These are phyloP conservation scores for Tetrapisispora iriomotensis DNA, from an alignment of 805 yeast species.

Conservation along the genomic window DNA sequence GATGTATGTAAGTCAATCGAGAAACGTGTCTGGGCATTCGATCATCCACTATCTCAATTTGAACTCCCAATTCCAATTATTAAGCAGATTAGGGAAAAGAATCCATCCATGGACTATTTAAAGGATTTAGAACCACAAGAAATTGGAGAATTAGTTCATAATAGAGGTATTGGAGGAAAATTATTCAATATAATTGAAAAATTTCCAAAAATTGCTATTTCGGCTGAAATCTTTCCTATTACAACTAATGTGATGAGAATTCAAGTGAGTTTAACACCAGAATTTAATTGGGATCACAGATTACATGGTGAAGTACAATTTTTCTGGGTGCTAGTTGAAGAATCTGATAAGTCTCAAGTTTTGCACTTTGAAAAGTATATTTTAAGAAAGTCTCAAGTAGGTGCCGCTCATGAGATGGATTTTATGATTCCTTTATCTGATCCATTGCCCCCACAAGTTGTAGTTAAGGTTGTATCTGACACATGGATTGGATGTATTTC, in stretches of 20 bases:
- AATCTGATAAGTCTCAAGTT: conserved; percentile 60
- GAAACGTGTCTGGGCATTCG: conserved; percentile 75
- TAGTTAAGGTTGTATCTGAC: conserved; percentile 72
- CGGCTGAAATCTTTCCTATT: conserved; percentile 80
- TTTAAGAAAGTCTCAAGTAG: conserved; percentile 47
- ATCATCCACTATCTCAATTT: conserved; percentile 85
- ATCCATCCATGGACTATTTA: conserved; percentile 59
- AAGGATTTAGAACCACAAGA: conserved; percentile 67
- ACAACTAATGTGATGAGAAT: conserved; percentile 79
- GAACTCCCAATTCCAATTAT: conserved; percentile 61
- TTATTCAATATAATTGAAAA: conserved; percentile 51
- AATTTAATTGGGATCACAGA: conserved; percentile 76
- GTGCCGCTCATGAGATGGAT: conserved; percentile 60
- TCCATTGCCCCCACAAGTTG: conserved; percentile 83
- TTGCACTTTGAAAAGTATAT: conserved; percentile 77
- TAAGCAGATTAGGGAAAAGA: conserved; percentile 50
- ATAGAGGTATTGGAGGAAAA: conserved; percentile 57
- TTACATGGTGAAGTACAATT: conserved; percentile 76
- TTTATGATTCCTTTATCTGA: conserved; percentile 87
- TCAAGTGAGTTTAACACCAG: conserved; percentile 58
- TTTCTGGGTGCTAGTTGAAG: conserved; percentile 91
- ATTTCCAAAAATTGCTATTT: conserved; percentile 68
- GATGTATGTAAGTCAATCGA: conserved; percentile 83
- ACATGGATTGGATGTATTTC: conserved; percentile 84
- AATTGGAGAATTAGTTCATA: conserved; percentile 84